These are phyloP conservation scores for Astraeus odoratus DNA, from an alignment of 768 basidiomycete species.

Conservation along the genomic window DNA sequence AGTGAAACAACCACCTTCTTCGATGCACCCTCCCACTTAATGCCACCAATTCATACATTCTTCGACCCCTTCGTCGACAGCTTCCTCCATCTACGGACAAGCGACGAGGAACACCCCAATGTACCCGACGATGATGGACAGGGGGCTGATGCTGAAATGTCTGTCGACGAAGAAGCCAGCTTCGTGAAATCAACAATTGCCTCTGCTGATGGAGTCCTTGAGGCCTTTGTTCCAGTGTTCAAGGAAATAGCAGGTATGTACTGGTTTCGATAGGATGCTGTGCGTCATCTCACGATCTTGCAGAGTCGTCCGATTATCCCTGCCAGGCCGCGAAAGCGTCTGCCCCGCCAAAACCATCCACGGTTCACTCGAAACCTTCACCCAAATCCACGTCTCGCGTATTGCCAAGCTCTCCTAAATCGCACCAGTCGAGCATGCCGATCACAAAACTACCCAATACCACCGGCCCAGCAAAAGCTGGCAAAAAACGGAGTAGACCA, in stretches of 20 bases:
- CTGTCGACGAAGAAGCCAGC: constrained; percentile 26
- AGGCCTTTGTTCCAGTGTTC: constrained; percentile 59
- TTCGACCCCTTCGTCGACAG: constrained; percentile 58
- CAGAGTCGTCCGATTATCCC: constrained; percentile 21
- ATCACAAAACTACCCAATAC: constrained; percentile 9
- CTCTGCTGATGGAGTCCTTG: constrained; percentile 51
- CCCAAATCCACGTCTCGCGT: constrained; percentile 8
- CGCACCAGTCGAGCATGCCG: constrained; percentile 7
- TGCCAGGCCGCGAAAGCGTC: constrained; percentile 10
- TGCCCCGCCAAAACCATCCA: constrained; percentile 9
- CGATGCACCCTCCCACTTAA: constrained; percentile 65
- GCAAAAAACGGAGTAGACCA: constrained; percentile 28
- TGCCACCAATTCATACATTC: constrained; percentile 65
- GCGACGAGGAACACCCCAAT: constrained; percentile 13
- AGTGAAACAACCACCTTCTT: constrained; percentile 46
- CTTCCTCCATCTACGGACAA: constrained; percentile 33
- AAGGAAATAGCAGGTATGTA: constrained; percentile 39
- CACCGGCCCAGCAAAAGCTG: constrained; percentile 16
- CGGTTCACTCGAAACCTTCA: constrained; percentile 11
- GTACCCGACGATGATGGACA: constrained; percentile 20
- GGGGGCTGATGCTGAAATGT: constrained; percentile 40
- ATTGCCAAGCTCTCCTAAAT: constrained; percentile 17
- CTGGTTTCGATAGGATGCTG: not conserved
- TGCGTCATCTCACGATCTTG: constrained; percentile 3
- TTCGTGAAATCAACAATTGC: constrained; percentile 21